Conservation (phyloP, 371 early-diverging fungal species). For the Blastocladiella emersonii region DNA sequence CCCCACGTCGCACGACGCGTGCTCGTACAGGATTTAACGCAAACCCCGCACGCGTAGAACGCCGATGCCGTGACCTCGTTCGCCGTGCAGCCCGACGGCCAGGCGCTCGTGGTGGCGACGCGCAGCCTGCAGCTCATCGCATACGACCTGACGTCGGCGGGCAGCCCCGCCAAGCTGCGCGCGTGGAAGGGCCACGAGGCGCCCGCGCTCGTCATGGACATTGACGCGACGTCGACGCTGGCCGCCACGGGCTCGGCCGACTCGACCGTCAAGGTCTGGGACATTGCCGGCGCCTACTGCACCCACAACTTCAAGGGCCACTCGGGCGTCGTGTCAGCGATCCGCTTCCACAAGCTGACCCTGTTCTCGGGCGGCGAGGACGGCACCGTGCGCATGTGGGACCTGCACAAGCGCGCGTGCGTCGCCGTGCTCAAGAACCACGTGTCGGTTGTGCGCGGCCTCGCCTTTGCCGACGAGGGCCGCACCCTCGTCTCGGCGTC, state of each 20-base stretch:
- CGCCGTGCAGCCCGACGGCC: slow-evolving; percentile 64
- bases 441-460: slow-evolving; percentile 78
- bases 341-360: slow-evolving; percentile 64
- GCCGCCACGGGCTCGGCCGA: slow-evolving; percentile 96
- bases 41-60: slow-evolving; percentile 40
- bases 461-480: slow-evolving; percentile 64
- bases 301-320: slow-evolving; percentile 93
- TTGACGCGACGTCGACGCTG: slow-evolving; percentile 71
- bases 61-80: slow-evolving; percentile 76
- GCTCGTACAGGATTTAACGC: neutral
- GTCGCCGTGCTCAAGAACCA: slow-evolving; percentile 65
- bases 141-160: slow-evolving; percentile 70
- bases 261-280: slow-evolving; percentile 86
- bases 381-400: slow-evolving; percentile 79
- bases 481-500: slow-evolving; percentile 69
- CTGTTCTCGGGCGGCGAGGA: slow-evolving; percentile 80
- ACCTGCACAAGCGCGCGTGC: slow-evolving; percentile 57
- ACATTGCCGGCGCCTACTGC: slow-evolving; percentile 68
- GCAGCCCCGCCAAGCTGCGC: slow-evolving; percentile 44
- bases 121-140: slow-evolving; percentile 61
- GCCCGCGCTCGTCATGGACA: slow-evolving; percentile 81
- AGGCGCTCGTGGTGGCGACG: slow-evolving; percentile 61
- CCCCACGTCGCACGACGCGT: neutral
- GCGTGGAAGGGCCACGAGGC: slow-evolving; percentile 79
- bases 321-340: slow-evolving; percentile 66